A percentile compares a stretch with the other conserved stretches of the same genome.
phyloP scores from a whole-genome alignment of 2,329 filamentous ascomycete species.

The Diaporthe batatas region DNA sequence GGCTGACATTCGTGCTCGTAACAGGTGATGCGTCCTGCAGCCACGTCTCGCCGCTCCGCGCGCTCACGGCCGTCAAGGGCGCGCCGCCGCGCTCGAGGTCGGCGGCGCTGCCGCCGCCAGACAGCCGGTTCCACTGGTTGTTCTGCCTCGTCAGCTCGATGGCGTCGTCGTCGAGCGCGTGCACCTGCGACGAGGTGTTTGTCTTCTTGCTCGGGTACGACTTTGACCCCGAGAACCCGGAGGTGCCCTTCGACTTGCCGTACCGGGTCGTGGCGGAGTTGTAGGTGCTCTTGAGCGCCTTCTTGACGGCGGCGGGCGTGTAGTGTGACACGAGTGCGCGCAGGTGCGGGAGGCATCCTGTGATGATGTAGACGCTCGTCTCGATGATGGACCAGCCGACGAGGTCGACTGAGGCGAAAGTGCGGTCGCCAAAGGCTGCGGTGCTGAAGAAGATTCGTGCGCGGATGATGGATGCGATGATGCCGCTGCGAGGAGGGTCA shows the following conservation, averaged over 20 bases:
- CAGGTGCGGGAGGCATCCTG: conserved; percentile 46
- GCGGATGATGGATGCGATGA: conserved; percentile 45
- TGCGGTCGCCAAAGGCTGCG: conserved; percentile 43
- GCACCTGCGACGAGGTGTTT: not conserved
- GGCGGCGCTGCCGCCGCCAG: not conserved
- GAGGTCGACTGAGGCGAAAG: conserved; percentile 45
- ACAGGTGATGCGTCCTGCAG: conserved; percentile 19
- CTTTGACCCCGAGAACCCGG: conserved; percentile 27
- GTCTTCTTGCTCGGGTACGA: conserved; percentile 19
- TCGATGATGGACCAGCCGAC: conserved; percentile 47
- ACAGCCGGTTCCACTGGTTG: conserved; percentile 13
- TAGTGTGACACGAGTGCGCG: conserved; percentile 44
- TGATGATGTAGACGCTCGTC: conserved; percentile 47
- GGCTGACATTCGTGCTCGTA: not conserved
- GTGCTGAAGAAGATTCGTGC: conserved; percentile 44
- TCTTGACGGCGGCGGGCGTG: conserved; percentile 42
- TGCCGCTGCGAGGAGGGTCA: conserved; percentile 43
- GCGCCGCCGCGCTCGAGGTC: not conserved
- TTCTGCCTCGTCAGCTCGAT: conserved; percentile 38
- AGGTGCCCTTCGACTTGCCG: conserved; percentile 30
- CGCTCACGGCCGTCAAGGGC: not conserved
- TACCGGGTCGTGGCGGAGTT: not conserved
- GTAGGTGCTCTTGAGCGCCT: conserved; percentile 6
- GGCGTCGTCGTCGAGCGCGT: conserved; percentile 30
- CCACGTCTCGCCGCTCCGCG: conserved; percentile 7